Evolutionary conservation across 306 rosid genomes (phyloP).

Genomic region (Prunus mume): DNA sequence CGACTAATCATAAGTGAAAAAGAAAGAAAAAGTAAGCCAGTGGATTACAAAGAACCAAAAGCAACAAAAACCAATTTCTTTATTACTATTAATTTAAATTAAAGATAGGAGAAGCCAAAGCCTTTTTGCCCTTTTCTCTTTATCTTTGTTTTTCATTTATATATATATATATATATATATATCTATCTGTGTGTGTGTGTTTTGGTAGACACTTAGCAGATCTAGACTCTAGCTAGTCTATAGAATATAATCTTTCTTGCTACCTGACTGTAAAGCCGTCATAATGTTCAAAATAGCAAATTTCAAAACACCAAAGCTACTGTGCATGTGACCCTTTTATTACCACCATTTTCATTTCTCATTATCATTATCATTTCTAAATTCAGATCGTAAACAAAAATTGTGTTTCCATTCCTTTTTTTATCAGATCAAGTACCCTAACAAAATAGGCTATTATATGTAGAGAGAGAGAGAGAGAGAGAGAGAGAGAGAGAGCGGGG

Average conservation of each 20-base stretch:
- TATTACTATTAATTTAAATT: conserved; percentile 49
- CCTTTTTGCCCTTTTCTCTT: conserved; percentile 37
- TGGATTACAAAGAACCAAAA: conserved; percentile 17
- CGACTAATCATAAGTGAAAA: conserved; percentile 13
- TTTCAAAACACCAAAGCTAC: neutral
- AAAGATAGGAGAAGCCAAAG: conserved; percentile 40
- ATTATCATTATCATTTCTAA: neutral
- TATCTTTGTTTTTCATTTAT: conserved; percentile 17
- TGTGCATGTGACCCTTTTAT: conserved; percentile 9
- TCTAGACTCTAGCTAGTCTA: conserved; percentile 20
- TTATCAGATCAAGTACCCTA: neutral
- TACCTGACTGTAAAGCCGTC: conserved; percentile 11
- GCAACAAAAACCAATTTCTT: conserved; percentile 10
- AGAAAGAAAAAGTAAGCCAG: conserved; percentile 20
- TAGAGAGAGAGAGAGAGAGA: too few species aligned
- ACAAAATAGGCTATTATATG: neutral
- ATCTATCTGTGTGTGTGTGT: neutral
- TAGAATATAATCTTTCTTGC: conserved; percentile 33
- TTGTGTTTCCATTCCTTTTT: too few species aligned
- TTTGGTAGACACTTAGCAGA: conserved; percentile 22
- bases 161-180: conserved; percentile 17
- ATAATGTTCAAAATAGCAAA: conserved; percentile 15
- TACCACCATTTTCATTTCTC: neutral
- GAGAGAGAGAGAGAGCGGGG: too few species aligned
- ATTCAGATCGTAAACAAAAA: neutral